These are phyloP conservation scores for Tylopilus rubrobrunneus DNA, from an alignment of 768 basidiomycete genomes.

Conservation along the genomic window DNA sequence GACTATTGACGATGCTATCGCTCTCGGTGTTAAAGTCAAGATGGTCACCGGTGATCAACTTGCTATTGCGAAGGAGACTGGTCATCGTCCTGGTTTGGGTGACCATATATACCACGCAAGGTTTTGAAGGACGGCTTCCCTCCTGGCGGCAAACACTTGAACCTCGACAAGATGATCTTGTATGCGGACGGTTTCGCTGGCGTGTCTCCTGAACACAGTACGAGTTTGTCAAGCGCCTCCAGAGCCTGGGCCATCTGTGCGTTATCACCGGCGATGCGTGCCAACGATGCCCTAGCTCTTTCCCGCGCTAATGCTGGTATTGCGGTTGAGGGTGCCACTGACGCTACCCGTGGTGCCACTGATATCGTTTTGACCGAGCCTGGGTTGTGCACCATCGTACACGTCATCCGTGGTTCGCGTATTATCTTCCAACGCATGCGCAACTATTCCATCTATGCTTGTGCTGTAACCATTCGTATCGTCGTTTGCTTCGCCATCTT, in stretches of 20 bases:
- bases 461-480: slow-evolving; percentile 97
- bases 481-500: slow-evolving; percentile 96
- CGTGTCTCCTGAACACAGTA: slow-evolving; percentile 99
- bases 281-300: slow-evolving; percentile 96
- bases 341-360: slow-evolving; percentile 96
- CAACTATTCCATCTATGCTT: slow-evolving; percentile 97
- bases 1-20: slow-evolving; percentile 95
- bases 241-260: slow-evolving; percentile 91
- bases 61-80: slow-evolving; percentile 99
- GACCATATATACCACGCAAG: slow-evolving; percentile 99
- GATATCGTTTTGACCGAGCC: slow-evolving; percentile 98
- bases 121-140: slow-evolving; percentile 97
- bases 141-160: slow-evolving; percentile 77
- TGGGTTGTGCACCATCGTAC: slow-evolving; percentile 97
- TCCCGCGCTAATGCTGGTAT: slow-evolving; percentile 99
- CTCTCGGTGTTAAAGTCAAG: slow-evolving; percentile 97
- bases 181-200: slow-evolving; percentile 99
- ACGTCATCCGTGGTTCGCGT: slow-evolving; percentile 97
- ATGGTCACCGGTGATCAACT: slow-evolving; percentile 99
- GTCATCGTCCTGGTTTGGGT: slow-evolving; percentile 94
- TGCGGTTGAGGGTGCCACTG: slow-evolving; percentile 98
- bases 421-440: slow-evolving; percentile 99
- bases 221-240: slow-evolving; percentile 98
- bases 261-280: slow-evolving; percentile 99
- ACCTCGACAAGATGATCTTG: slow-evolving; percentile 97